phyloP scores from a whole-genome alignment of 768 basidiomycete species.

The Chalciporus sphaerocephalus region DNA sequence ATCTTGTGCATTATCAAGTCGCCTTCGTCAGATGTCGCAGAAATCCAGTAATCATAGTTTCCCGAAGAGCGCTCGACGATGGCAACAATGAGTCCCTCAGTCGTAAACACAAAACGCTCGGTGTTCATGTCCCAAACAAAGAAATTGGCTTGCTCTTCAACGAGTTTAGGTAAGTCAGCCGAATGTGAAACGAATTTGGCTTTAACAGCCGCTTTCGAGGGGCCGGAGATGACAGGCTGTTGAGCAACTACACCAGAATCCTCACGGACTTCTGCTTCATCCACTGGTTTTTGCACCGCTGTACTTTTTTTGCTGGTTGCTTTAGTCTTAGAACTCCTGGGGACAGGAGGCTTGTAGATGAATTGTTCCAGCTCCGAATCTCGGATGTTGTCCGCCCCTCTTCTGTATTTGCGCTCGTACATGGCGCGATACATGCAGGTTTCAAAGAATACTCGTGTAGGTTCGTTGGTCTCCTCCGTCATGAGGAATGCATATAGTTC shows the following conservation, averaged over 20 bases:
- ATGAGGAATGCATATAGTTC: constrained; percentile 94
- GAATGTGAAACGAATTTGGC: constrained; percentile 16
- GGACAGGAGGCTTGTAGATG: constrained; percentile 40
- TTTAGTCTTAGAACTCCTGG: constrained; percentile 18
- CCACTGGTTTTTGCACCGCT: constrained; percentile 5
- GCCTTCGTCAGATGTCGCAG: constrained; percentile 47
- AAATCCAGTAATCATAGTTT: constrained; percentile 56
- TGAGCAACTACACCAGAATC: constrained; percentile 2
- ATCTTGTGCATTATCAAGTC: constrained; percentile 60
- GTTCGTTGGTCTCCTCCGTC: constrained; percentile 63
- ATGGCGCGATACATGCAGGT: constrained; percentile 93
- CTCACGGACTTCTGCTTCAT: constrained; percentile 4
- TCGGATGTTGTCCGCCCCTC: constrained; percentile 59
- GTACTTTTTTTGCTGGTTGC: constrained; percentile 12
- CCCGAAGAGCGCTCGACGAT: constrained; percentile 45
- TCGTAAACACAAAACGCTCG: constrained; percentile 41
- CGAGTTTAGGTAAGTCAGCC: constrained; percentile 23
- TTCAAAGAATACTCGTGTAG: constrained; percentile 86
- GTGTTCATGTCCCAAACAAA: constrained; percentile 56
- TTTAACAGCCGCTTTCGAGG: constrained; percentile 13
- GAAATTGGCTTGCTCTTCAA: constrained; percentile 49
- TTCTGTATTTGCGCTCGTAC: constrained; percentile 89
- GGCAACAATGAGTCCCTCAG: constrained; percentile 52
- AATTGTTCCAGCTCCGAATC: constrained; percentile 76
- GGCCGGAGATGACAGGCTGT: constrained; percentile 12